phyloP scores from a whole-genome alignment of 768 basidiomycete genomes.

The Amanita thiersii region DNA sequence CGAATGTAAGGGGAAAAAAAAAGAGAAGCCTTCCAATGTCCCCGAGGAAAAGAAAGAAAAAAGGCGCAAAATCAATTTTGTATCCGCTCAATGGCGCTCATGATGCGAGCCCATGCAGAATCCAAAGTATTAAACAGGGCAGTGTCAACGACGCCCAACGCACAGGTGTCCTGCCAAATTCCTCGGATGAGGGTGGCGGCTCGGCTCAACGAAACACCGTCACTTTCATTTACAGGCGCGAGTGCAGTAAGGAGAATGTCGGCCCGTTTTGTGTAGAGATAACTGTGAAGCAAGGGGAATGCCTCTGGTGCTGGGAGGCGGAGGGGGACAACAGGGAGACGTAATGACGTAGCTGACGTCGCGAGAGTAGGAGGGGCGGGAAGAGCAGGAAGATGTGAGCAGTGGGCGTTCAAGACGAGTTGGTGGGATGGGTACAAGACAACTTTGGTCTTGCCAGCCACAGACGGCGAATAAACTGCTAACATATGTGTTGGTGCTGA shows the following conservation, averaged over 20 bases:
- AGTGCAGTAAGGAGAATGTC: constrained; percentile 30
- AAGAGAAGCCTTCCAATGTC: too few species aligned
- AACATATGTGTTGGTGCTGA: constrained; percentile 25
- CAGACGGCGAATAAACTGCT: constrained; percentile 20
- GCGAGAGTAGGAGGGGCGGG: constrained; percentile 22
- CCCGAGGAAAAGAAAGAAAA: neutral
- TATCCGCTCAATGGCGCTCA: constrained; percentile 26
- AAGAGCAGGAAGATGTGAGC: constrained; percentile 26
- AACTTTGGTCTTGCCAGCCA: constrained; percentile 18
- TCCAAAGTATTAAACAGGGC: constrained; percentile 40
- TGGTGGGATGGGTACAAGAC: constrained; percentile 35
- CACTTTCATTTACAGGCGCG: constrained; percentile 19
- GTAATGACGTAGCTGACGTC: constrained; percentile 16
- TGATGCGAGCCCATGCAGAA: constrained; percentile 39
- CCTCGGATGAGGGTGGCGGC: constrained; percentile 21
- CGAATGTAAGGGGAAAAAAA: too few species aligned
- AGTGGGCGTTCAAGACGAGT: constrained; percentile 32
- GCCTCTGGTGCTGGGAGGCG: constrained; percentile 44
- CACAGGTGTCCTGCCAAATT: constrained; percentile 43
- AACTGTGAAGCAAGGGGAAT: constrained; percentile 38
- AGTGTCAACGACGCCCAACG: constrained; percentile 41
- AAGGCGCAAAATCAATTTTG: neutral
- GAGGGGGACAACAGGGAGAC: constrained; percentile 38
- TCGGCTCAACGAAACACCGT: constrained; percentile 11
- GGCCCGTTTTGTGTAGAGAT: constrained; percentile 41